Conservation (phyloP, 768 basidiomycete species). For the Termitomyces titanicus region DNA sequence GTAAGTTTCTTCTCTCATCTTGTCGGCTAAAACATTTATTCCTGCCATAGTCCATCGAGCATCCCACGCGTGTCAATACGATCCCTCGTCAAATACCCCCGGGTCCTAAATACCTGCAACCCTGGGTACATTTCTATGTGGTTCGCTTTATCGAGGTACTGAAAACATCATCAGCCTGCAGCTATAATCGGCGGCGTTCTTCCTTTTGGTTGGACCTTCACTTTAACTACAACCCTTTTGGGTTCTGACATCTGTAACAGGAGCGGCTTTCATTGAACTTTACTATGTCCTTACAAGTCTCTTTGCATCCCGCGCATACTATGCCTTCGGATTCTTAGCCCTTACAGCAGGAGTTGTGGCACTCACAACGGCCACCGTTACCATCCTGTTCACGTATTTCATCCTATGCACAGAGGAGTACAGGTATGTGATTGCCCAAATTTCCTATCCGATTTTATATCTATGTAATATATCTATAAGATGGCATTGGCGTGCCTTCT, state of each 20-base stretch:
- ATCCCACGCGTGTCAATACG: conserved; percentile 86
- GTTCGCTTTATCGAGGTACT: neutral
- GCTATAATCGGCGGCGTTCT: conserved; percentile 86
- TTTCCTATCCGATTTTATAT: neutral
- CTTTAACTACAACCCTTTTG: neutral
- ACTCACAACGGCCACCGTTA: conserved; percentile 87
- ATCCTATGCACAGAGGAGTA: conserved; percentile 93
- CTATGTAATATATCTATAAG: conserved; percentile 30
- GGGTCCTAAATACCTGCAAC: conserved; percentile 75
- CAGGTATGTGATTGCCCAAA: conserved; percentile 47
- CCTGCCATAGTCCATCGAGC: conserved; percentile 53
- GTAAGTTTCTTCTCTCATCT: conserved; percentile 38
- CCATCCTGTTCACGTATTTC: conserved; percentile 89
- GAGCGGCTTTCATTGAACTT: conserved; percentile 92
- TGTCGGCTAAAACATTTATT: neutral
- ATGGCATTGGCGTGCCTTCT: conserved; percentile 96
- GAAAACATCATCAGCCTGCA: conserved; percentile 42
- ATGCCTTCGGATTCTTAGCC: conserved; percentile 94
- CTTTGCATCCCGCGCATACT: conserved; percentile 90
- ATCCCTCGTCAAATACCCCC: conserved; percentile 98
- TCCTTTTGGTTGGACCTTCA: conserved; percentile 70
- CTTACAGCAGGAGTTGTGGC: conserved; percentile 80
- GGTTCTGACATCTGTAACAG: conserved; percentile 30
- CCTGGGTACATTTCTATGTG: conserved; percentile 52
- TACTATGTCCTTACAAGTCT: conserved; percentile 90